Conservation (phyloP, 768 basidiomycete genomes). For the Mycena maculata region DNA sequence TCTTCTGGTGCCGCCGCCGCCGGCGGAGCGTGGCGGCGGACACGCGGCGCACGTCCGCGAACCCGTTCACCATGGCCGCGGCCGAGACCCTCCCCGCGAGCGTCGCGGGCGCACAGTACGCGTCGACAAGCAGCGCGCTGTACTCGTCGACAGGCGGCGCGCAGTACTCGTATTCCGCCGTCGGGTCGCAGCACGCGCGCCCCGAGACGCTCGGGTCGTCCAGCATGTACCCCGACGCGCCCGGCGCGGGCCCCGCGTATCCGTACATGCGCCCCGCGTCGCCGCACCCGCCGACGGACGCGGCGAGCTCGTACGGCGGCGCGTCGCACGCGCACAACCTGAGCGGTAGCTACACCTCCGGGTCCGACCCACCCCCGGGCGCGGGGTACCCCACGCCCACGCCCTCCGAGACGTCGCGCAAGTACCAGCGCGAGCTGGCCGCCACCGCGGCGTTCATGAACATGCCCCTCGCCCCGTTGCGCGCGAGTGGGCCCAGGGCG, state of each 20-base stretch:
- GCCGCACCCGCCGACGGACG: background rate
- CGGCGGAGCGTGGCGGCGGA: background rate
- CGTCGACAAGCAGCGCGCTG: no score
- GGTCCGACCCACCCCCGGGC: no score
- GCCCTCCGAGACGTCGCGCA: conserved; percentile 18
- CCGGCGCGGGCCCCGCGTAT: background rate
- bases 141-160: conserved; percentile 7
- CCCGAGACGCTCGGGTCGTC: background rate
- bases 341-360: conserved; percentile 13
- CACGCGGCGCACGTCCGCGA: background rate
- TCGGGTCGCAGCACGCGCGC: no score
- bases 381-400: conserved; percentile 8
- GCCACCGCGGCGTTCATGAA: background rate
- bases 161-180: background rate
- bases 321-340: conserved; percentile 1
- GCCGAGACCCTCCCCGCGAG: background rate
- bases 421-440: conserved; percentile 7
- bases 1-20: conserved; percentile 30
- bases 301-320: background rate
- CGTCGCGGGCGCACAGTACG: no score
- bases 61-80: conserved; percentile 12
- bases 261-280: conserved; percentile 8
- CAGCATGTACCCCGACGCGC: background rate
- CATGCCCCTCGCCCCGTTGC: conserved; percentile 12
- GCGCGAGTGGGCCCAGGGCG: background rate